phyloP scores from a whole-genome alignment of 495 filamentous ascomycete genomes.

The Lindgomyces ingoldianus region DNA sequence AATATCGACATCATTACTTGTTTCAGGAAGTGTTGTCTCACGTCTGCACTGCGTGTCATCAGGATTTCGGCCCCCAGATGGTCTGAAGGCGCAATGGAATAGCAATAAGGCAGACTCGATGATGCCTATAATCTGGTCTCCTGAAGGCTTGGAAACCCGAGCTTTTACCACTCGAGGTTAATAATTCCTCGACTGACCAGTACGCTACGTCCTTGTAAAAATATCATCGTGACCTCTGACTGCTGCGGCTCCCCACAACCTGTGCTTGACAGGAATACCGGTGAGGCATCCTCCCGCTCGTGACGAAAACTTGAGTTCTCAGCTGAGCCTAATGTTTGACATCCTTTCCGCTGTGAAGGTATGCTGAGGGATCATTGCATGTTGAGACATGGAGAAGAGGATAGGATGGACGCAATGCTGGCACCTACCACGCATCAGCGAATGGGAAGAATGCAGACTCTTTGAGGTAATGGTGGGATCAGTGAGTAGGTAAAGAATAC shows the following conservation, averaged over 20 bases:
- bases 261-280: background rate
- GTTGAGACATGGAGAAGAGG: background rate
- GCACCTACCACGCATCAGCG: background rate
- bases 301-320: background rate
- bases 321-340: background rate
- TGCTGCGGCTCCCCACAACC: background rate
- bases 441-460: background rate
- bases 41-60: conserved; percentile 9
- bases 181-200: background rate
- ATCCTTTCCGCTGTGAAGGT: background rate
- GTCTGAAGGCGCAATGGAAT: background rate
- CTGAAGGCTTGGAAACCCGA: background rate
- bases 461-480: background rate
- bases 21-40: conserved; percentile 31
- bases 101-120: conserved; percentile 27
- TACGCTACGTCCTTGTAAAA: conserved; percentile 4
- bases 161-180: background rate
- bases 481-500: background rate
- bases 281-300: conserved; percentile 1
- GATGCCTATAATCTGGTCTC: background rate
- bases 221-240: conserved; percentile 1
- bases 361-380: background rate
- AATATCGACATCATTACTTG: background rate
- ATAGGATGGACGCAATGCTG: background rate
- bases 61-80: conserved; percentile 24